These are phyloP conservation scores for Linum tenue DNA, from an alignment of 345 rosid genomes.

Conservation along the genomic window DNA sequence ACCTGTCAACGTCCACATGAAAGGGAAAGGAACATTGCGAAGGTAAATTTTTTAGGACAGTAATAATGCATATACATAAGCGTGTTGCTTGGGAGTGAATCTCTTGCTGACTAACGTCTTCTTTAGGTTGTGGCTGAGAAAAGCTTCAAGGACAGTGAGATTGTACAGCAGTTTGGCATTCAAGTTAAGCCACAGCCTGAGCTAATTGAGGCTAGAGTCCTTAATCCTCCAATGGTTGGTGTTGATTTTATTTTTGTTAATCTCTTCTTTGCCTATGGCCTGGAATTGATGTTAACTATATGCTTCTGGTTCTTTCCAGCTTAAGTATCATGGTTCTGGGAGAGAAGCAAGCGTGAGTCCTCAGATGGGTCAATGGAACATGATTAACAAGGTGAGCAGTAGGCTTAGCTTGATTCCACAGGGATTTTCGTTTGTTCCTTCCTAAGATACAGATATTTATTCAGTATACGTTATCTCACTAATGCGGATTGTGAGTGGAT, in stretches of 20 bases:
- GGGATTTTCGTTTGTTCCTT: too few relatives aligned
- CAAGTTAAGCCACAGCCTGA: conserved; percentile 29
- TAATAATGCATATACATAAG: too few relatives aligned
- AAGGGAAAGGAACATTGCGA: conserved; percentile 23
- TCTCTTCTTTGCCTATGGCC: neutral
- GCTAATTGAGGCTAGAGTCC: conserved; percentile 50
- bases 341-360: conserved; percentile 41
- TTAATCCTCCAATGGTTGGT: conserved; percentile 58
- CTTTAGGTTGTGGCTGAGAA: conserved; percentile 1
- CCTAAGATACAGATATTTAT: too few relatives aligned
- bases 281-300: neutral
- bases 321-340: conserved; percentile 57
- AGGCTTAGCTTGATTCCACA: neutral
- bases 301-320: conserved; percentile 24
- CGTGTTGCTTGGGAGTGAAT: neutral
- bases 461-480: too few relatives aligned
- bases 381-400: conserved; percentile 50
- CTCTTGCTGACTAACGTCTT: too few relatives aligned
- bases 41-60: conserved; percentile 5
- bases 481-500: too few relatives aligned
- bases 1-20: conserved; percentile 58
- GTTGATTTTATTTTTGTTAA: neutral
- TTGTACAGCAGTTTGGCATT: conserved; percentile 55
- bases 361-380: conserved; percentile 59
- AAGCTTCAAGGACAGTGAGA: conserved; percentile 7